Evolutionary conservation across 139 green algal genomes (phyloP), one percentile per base, ranked within the genome.

Genomic region (Eudorina sp.): DNA sequence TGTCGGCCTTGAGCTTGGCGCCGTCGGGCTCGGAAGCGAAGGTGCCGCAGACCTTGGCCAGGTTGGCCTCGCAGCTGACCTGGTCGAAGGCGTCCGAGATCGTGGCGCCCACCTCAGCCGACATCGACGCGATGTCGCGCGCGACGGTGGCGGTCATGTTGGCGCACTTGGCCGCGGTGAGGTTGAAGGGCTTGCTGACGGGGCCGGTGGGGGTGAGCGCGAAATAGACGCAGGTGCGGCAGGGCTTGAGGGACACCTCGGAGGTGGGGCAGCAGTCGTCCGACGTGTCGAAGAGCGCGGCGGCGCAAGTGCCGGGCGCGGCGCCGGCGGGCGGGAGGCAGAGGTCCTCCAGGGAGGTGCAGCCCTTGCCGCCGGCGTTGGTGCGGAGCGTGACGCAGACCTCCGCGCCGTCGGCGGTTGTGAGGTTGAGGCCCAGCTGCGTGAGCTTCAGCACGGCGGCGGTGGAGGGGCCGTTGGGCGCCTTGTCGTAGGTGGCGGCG

Each of bases 401-500:
- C 46, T 69, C 34, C 0, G 75, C 31, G 75, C 75, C 75, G 75
- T 83, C 38, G 70, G 41, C 66, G 74, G 21, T 83, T 13, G 3
- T 58, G 13, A 68, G 75, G 48, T 60, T 60, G 45, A 83, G 75
- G 34, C 75, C 75, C 48, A 83, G 75, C 31, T 83, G 75, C 31
- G 75, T 83, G 45, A 83, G 48, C 31, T 31, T n/a, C 23, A 83
- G 48, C 14, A 68, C 31, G 48, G 75, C 69, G 53, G 48, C 19
- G 48, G 11, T 21, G n/a, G 19, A 4, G 40, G 53, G 1, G 75
- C 48, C 75, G 0, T 69, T 9, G 6, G 34, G 0, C 16, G 75
- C 75, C 48, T 16, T 18, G 75, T 69, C 36, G n/a, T 69, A 51
- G 3, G 38, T 18, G 0, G 51, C 31, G 0, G 21, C 48, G 25